Percentiles rank a stretch among this genome's conserved stretches.
These are phyloP conservation scores for Daldinia sp. DNA, from an alignment of 2,329 filamentous ascomycete species.

Conservation along the genomic window DNA sequence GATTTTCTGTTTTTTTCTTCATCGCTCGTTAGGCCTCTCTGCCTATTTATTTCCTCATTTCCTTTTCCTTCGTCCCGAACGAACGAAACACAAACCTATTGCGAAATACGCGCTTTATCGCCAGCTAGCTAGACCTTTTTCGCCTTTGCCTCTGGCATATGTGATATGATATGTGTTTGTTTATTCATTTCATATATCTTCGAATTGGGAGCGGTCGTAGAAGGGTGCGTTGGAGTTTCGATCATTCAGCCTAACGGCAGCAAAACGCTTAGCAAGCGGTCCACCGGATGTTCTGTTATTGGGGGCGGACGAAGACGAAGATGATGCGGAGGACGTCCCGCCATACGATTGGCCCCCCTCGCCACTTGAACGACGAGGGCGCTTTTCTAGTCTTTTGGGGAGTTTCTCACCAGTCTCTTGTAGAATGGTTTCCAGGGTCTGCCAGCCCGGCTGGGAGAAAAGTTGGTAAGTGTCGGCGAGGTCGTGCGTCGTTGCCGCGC, in stretches of 20 bases:
- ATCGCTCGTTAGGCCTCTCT: not conserved
- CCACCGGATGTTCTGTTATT: constrained; percentile 48
- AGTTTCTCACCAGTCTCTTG: constrained; percentile 97
- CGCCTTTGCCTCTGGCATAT: not conserved
- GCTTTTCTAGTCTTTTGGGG: constrained; percentile 70
- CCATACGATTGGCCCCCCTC: constrained; percentile 48
- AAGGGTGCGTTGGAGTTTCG: constrained; percentile 48
- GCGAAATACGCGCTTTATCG: not conserved
- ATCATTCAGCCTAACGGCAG: constrained; percentile 54
- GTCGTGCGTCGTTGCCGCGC: constrained; percentile 84
- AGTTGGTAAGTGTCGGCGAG: constrained; percentile 84
- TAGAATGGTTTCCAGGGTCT: constrained; percentile 91
- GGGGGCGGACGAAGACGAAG: constrained; percentile 33
- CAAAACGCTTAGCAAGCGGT: constrained; percentile 56
- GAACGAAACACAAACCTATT: constrained; percentile 4
- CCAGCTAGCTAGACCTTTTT: not conserved
- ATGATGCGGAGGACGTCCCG: constrained; percentile 34
- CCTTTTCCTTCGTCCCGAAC: not conserved
- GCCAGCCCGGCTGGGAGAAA: constrained; percentile 90
- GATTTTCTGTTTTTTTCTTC: no score
- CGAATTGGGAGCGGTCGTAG: constrained; percentile 50
- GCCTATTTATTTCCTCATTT: not conserved
- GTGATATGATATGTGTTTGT: not conserved
- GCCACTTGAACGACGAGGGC: constrained; percentile 60
- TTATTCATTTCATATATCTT: constrained; percentile 35